Conservation (phyloP, 2,329 filamentous ascomycete genomes). For the Massarina eburnea region DNA sequence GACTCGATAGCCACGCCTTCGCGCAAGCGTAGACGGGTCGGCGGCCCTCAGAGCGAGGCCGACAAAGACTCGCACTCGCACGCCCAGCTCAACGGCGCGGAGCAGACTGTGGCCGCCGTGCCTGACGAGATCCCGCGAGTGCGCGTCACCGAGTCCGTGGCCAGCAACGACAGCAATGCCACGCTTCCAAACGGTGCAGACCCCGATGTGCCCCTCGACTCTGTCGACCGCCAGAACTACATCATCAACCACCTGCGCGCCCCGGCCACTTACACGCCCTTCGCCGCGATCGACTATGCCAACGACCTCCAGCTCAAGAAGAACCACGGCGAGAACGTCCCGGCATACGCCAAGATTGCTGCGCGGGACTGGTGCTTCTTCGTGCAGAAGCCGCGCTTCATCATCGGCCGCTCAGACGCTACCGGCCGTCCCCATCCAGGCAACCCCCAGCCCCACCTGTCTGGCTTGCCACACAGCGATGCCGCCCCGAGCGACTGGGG, state of each 20-base stretch:
- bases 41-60: slow-evolving; percentile 17
- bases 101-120: slow-evolving; percentile 21
- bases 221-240: slow-evolving; percentile 40
- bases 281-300: slow-evolving; percentile 59
- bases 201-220: slow-evolving; percentile 30
- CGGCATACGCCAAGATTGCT: slow-evolving; percentile 79
- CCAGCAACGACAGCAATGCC: slow-evolving; percentile 46
- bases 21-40: slow-evolving; percentile 50
- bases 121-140: slow-evolving; percentile 27
- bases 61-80: slow-evolving; percentile 15
- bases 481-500: slow-evolving; percentile 42
- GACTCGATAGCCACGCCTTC: slow-evolving; percentile 53
- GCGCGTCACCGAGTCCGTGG: slow-evolving; percentile 41
- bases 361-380: slow-evolving; percentile 85
- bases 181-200: slow-evolving; percentile 39
- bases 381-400: slow-evolving; percentile 71
- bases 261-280: slow-evolving; percentile 51
- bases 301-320: slow-evolving; percentile 50
- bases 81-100: slow-evolving; percentile 38
- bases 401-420: slow-evolving; percentile 65
- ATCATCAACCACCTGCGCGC: slow-evolving; percentile 46
- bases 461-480: slow-evolving; percentile 25
- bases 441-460: slow-evolving; percentile 29
- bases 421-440: slow-evolving; percentile 28
- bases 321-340: slow-evolving; percentile 47